Base-by-base conservation (phyloP, 2,329 filamentous ascomycete genomes). In the Cladorrhinum sp. region DNA sequence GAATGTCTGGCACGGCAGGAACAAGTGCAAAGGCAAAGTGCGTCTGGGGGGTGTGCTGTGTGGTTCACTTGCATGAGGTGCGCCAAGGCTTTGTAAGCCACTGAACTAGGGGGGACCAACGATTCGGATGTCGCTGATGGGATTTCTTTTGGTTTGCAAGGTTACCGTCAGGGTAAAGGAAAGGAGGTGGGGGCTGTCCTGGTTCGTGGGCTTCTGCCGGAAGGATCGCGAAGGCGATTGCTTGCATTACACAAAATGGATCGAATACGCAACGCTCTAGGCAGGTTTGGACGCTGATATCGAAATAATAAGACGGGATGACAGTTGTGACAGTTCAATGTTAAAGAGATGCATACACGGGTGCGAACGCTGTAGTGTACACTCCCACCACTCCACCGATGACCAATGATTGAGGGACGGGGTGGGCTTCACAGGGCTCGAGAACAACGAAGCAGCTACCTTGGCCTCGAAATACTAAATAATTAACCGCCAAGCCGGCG, bases 11-110 rank as follows among this genome's bases (percentile, higher is more conserved):
- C 53, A 49, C 38, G 38, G 53, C 53, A 56, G 49, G 49, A 45
- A n/a, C 41, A 50, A 56, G 38, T 55, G 51, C 7, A 16, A 38
- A 13, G 16, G 36, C 36, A 41, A n/a, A 13, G 10, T 41, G 36
- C 16, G 36, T 41, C 10, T n/a, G 16, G 18, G 41, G 6, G 41
- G n/a, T 20, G 41, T 45, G 41, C 16, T 16, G 36, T 52, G 48
- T 22, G 45, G 50, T 58, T 36, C 32, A 50, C 16, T 23, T 54
- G 55, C 55, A 55, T 61, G 57, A 58, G 58, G 53, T 60, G 29
- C 55, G 61, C 61, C 61, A 63, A 65, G 61, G 24, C 60, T 61
- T 61, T 55, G 56, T 55, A 52, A 62, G 62, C 60, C 55, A 52
- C 62, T 29, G 51, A 36, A 20, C 41, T 45, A 45, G 41, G 27